These are phyloP conservation scores for Xerocomellus intermedius DNA, from an alignment of 768 basidiomycete species.

Conservation along the genomic window DNA sequence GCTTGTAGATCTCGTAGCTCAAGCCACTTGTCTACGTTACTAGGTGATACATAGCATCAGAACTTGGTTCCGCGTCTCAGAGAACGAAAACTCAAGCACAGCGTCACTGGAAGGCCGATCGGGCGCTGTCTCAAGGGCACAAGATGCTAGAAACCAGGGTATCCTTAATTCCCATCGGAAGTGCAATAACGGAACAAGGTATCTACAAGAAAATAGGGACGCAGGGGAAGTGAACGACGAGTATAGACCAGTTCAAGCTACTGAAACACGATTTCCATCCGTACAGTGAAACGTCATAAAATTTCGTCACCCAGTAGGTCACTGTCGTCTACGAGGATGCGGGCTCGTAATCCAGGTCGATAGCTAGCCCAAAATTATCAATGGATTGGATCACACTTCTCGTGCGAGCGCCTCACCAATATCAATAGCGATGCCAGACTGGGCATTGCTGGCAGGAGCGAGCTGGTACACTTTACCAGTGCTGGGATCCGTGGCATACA, in stretches of 20 bases:
- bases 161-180: not conserved
- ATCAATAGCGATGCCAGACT: not conserved
- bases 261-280: not conserved
- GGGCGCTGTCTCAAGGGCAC: not conserved
- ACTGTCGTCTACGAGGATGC: not conserved
- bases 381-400: not conserved
- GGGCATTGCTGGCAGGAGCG: not conserved
- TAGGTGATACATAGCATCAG: not conserved
- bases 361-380: not conserved
- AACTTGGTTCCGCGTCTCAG: not conserved
- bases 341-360: not conserved
- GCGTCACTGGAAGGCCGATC: not conserved
- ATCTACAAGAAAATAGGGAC: not conserved
- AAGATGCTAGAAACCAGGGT: not conserved
- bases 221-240: not conserved
- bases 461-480: not conserved
- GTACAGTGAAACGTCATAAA: not conserved
- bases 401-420: not conserved
- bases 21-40: no score
- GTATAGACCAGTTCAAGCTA: not conserved
- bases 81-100: not conserved
- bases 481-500: not conserved
- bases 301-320: not conserved
- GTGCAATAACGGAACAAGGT: not conserved
- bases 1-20: no score